These are phyloP conservation scores for Zopfia rhizophila DNA, from an alignment of 2,329 filamentous ascomycete genomes.

Conservation along the genomic window DNA sequence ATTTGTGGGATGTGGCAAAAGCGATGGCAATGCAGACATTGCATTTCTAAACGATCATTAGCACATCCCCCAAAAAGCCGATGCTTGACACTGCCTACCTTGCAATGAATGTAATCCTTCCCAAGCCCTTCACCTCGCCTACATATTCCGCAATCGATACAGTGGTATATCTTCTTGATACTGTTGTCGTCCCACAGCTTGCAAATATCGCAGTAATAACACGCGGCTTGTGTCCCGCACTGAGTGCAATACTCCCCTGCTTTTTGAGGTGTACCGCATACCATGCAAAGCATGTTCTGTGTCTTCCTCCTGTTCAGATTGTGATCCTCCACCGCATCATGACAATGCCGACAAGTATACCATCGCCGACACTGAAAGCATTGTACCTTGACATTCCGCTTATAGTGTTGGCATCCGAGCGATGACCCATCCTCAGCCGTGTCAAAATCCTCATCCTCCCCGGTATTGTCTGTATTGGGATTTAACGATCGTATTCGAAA, in stretches of 20 bases:
- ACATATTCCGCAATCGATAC: conserved; percentile 94
- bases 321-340: conserved; percentile 85
- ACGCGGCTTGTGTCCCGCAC: conserved; percentile 81
- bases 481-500: conserved; percentile 35
- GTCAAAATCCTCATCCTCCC: conserved; percentile 61
- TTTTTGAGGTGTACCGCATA: conserved; percentile 85
- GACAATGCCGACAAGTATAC: conserved; percentile 96
- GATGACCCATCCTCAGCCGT: conserved; percentile 56
- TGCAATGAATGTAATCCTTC: conserved; percentile 98
- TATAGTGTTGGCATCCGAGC: conserved; percentile 91
- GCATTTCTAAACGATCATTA: conserved; percentile 64
- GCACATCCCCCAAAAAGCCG: too few relatives aligned
- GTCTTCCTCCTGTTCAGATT: conserved; percentile 83
- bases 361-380: conserved; percentile 89
- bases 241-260: conserved; percentile 80
- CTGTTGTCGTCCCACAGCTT: conserved; percentile 97
- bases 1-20: conserved; percentile 86
- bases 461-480: conserved; percentile 49
- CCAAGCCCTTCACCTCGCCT: conserved; percentile 89
- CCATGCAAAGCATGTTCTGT: conserved; percentile 97
- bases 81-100: conserved; percentile 65
- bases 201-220: conserved; percentile 93
- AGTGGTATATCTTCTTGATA: conserved; percentile 94
- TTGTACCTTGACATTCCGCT: conserved; percentile 94
- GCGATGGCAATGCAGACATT: conserved; percentile 93